These are phyloP conservation scores for Ophiocordyceps camponoti-floridani DNA, from an alignment of 2,329 filamentous ascomycete species.

Conservation along the genomic window DNA sequence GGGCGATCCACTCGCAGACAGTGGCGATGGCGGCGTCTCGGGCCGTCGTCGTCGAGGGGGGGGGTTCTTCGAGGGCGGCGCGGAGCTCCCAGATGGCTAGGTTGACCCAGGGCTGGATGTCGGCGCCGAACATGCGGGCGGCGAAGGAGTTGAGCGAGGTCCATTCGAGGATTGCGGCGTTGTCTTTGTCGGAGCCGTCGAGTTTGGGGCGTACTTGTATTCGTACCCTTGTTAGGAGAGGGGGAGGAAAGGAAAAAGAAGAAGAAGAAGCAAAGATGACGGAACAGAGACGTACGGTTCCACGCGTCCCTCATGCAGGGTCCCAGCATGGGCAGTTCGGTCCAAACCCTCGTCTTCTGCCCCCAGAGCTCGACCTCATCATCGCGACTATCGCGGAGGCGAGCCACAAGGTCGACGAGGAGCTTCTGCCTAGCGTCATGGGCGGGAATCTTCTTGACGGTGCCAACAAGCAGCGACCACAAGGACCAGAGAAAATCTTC, in stretches of 20 bases:
- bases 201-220: conserved; percentile 7
- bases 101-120: conserved; percentile 8
- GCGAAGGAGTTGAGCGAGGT: conserved; percentile 15
- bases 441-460: conserved; percentile 9
- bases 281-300: conserved; percentile 9
- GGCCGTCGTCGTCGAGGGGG: conserved; percentile 3
- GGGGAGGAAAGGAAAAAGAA: background rate
- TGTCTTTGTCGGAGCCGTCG: conserved; percentile 7
- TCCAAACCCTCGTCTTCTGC: conserved; percentile 9
- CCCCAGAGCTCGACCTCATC: conserved; percentile 12
- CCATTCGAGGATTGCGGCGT: conserved; percentile 8
- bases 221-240: background rate
- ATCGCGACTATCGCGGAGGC: conserved; percentile 7
- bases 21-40: conserved; percentile 7
- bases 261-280: background rate
- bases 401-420: conserved; percentile 7
- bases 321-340: conserved; percentile 13
- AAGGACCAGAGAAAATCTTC: conserved; percentile 12
- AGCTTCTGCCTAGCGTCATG: conserved; percentile 9
- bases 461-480: conserved; percentile 10
- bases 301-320: conserved; percentile 12
- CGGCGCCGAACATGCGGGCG: conserved; percentile 11
- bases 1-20: conserved; percentile 12
- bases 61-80: conserved; percentile 10
- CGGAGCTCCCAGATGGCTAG: conserved; percentile 14